A percentile compares a stretch with the other conserved stretches of the same genome.
These are phyloP conservation scores for Claviceps capensis DNA, from an alignment of 2,329 filamentous ascomycete genomes.

Conservation along the genomic window DNA sequence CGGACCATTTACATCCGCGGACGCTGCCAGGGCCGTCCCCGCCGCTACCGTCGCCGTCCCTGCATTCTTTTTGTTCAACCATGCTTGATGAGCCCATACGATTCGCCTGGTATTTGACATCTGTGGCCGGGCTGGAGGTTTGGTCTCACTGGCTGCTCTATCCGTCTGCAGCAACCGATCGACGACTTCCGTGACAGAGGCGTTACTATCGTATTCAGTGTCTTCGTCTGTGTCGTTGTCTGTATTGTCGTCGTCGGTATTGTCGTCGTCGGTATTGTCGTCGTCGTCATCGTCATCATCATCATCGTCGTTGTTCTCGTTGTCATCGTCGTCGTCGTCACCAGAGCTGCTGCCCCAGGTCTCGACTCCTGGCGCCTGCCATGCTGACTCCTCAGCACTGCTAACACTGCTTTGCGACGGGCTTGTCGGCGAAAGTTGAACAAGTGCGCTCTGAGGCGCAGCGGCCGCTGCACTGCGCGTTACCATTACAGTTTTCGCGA, in stretches of 20 bases:
- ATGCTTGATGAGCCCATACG: not conserved
- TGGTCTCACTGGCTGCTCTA: not conserved
- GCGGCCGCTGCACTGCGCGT: not conserved
- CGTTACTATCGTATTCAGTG: not conserved
- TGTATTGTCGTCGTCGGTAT: not conserved
- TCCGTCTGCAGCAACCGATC: not conserved
- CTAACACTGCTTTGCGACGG: not conserved
- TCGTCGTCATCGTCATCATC: not conserved
- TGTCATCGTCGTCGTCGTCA: not conserved
- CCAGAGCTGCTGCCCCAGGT: slow-evolving; percentile 1
- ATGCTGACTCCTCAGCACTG: not conserved
- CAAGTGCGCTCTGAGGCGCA: not conserved
- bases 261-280: not conserved
- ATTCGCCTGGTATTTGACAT: not conserved
- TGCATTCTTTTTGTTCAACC: not conserved
- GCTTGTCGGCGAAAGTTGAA: not conserved
- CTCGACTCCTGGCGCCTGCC: not conserved
- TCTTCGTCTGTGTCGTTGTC: not conserved
- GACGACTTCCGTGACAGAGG: not conserved
- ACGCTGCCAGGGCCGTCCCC: not conserved
- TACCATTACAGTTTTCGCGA: not conserved
- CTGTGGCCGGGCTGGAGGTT: not conserved
- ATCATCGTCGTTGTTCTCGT: not conserved
- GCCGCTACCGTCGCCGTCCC: not conserved
- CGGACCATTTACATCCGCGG: not conserved